Evolutionary conservation across 805 yeast species (phyloP), one percentile per base, ranked within the genome.

Genomic region (Candida vaughaniae): DNA sequence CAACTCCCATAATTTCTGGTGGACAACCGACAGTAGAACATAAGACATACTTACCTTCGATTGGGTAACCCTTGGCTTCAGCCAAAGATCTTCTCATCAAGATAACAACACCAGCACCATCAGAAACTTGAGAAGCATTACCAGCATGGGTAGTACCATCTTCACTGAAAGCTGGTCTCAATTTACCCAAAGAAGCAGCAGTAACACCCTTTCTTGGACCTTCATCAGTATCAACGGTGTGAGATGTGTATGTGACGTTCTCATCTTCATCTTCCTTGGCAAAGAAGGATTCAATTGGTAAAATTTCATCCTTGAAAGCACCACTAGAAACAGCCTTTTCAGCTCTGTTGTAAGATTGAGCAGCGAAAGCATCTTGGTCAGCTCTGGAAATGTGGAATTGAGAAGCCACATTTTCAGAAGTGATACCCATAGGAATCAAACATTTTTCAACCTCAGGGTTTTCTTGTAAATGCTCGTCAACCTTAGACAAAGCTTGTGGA

Each of bases 1-100:
- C 99, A 52, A 91, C 80, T 41, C 98, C 99, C 99, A 91, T 91
- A 43, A 90, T 78, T 65, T 88, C 95, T 16, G 97, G 97, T 38
- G 97, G 96, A 31, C 90, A 96, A 52, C 99, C 99, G 39, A 85
- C 91, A 27, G 81, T 70, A 49, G 83, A 77, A 54, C 86, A 81
- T 50, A 81, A 83, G 45, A 89, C 79, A 51, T 78, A 91, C 69
- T 85, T 86, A 45, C 82, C 99, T 41, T 83, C 53, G 43, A 88
- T 79, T 38, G 85, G 82, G 50, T 85, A 73, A 26, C 83, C 82
- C 41, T 81, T 65, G 51, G 74, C 66, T 60, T 84, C 80, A 16
- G 99, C 99, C 40, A 84, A 71, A 14, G 88, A 83, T 62, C 98
- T 78, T 59, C 90, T 80, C 71, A 87, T 84, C 43, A 91, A 71